Percentiles rank a stretch among this genome's conserved stretches.
These are phyloP conservation scores for Furcasterigmium sp. DNA, from an alignment of 2,329 filamentous ascomycete species.

Conservation along the genomic window DNA sequence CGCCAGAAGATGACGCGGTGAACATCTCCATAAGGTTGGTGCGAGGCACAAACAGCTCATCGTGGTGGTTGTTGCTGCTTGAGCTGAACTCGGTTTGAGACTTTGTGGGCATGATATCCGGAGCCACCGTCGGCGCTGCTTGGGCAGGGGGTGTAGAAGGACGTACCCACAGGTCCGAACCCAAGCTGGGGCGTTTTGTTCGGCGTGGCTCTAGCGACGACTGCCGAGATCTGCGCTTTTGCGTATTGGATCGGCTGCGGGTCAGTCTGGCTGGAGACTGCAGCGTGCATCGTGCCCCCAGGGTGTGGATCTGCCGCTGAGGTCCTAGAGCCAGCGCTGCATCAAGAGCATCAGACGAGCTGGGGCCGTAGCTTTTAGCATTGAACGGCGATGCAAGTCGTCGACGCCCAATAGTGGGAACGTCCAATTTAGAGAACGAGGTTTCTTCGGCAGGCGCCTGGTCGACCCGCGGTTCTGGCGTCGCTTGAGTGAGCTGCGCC, in stretches of 20 bases:
- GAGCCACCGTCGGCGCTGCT: background rate
- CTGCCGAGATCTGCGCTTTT: slow-evolving; percentile 50
- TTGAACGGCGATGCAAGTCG: slow-evolving; percentile 51
- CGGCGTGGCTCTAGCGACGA: slow-evolving; percentile 38
- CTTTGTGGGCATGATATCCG: too few species aligned
- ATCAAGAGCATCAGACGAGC: slow-evolving; percentile 45
- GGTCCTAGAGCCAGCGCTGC: slow-evolving; percentile 29
- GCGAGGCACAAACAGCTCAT: slow-evolving; percentile 34
- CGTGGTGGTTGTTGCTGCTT: slow-evolving; percentile 22
- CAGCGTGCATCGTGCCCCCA: slow-evolving; percentile 43
- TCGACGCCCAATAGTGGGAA: slow-evolving; percentile 18
- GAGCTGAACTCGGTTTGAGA: slow-evolving; percentile 22
- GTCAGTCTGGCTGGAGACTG: slow-evolving; percentile 49
- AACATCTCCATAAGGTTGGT: slow-evolving; percentile 36
- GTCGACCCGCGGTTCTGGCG: slow-evolving; percentile 17
- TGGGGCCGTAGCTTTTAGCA: slow-evolving; percentile 57
- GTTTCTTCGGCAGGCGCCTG: slow-evolving; percentile 6
- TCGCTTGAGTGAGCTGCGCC: slow-evolving; percentile 51
- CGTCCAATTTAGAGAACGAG: slow-evolving; percentile 8
- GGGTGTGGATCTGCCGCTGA: slow-evolving; percentile 39
- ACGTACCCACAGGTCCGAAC: slow-evolving; percentile 42
- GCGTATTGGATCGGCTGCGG: slow-evolving; percentile 45
- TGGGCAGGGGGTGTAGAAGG: background rate
- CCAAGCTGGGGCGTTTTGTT: slow-evolving; percentile 48
- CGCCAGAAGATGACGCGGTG: slow-evolving; percentile 8